These are phyloP conservation scores for Xylaria sp. DNA, from an alignment of 2,329 filamentous ascomycete genomes.

Conservation along the genomic window DNA sequence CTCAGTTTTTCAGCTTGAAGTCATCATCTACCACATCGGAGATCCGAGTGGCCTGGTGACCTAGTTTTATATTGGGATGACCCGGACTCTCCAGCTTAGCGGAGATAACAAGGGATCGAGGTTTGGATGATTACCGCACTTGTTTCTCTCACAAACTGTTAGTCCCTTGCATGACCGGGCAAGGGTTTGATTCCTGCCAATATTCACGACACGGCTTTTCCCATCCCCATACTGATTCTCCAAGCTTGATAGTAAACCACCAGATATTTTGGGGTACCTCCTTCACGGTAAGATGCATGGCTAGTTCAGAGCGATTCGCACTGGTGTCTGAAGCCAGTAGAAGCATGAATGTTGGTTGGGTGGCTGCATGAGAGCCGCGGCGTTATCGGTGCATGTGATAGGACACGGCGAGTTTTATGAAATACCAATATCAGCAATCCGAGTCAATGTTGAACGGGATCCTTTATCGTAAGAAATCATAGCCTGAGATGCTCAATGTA, in stretches of 20 bases:
- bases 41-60: conserved; percentile 2
- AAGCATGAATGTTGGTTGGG: neutral
- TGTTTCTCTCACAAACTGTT: neutral
- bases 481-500: too few species aligned
- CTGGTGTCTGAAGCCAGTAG: neutral
- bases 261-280: neutral
- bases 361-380: neutral
- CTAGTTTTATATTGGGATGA: neutral
- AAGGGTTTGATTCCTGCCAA: conserved; percentile 1
- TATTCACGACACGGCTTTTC: conserved; percentile 6
- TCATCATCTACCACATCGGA: neutral
- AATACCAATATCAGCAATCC: neutral
- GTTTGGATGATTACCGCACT: conserved; percentile 8
- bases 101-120: conserved; percentile 1
- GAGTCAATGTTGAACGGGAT: neutral
- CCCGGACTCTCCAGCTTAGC: neutral
- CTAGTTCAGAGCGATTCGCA: neutral
- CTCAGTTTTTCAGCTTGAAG: neutral
- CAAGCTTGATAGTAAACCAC: neutral
- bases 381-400: neutral
- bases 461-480: too few species aligned
- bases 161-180: conserved; percentile 18
- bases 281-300: neutral
- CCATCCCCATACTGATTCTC: neutral
- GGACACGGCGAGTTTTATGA: neutral